Base-by-base conservation (phyloP, 331 rosid species). In the Quercus lobata region DNA sequence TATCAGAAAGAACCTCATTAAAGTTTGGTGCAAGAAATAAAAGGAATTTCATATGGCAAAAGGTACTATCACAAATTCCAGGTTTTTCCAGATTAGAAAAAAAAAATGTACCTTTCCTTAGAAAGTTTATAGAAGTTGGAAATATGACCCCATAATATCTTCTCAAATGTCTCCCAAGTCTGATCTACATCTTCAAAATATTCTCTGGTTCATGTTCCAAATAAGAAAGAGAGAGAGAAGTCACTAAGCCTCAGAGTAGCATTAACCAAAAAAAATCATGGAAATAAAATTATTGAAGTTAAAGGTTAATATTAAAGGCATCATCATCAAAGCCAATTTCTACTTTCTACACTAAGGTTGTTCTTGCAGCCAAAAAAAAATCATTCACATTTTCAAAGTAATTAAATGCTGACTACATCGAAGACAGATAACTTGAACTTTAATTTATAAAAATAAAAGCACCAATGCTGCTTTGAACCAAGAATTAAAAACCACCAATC, bases 91-190 rank as follows among this genome's bases (percentile, higher is more conserved):
- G 74, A 71, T 69, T 57, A 37, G 49, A 41, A 41, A 66, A 72
- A 46, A 57, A 85, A 82, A 76, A 66, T 81, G 69, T 83, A 96
- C 98, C 99, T 96, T 89, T 96, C 97, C 83, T 91, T 96, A 73
- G 98, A 91, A 74, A 90, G 98, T 82, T 96, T 93, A 80, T 90
- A 93, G 82, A 90, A 90, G 91, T 96, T 96, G 82, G 91, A 84
- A 82, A 96, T 17, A 72, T 93, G 99, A 62, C 86, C 91, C 99
- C 99, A 96, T 68, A 96, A 87, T 30, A 94, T 89, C 91, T 87
- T 96, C 90, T 96, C 99, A 90, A 96, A 96, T 78, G 90, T 91
- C 85, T 96, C 99, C 99, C 99, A 93, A 9, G 97, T 90, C 81
- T 49, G 89, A 79, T 96, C 99, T 32, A 96, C 98, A 52, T 96